These are phyloP conservation scores for Fraxinus ornus DNA, from an alignment of 305 asterid species.

Conservation along the genomic window DNA sequence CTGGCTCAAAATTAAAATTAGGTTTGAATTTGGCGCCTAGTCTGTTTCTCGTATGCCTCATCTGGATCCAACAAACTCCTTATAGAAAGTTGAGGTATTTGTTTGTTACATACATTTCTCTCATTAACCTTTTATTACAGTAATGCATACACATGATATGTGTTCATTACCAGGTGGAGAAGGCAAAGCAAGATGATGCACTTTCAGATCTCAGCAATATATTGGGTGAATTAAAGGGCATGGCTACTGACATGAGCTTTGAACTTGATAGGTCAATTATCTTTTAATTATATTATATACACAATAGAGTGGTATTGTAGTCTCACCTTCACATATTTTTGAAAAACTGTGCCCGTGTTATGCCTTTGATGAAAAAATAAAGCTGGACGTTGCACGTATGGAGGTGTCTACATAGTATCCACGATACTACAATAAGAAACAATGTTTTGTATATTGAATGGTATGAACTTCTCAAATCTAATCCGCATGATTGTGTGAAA, in stretches of 20 bases:
- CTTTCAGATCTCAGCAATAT: slow-evolving; percentile 70
- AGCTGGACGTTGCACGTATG: too few species aligned
- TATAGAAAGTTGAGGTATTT: slow-evolving; percentile 73
- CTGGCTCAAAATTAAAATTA: slow-evolving; percentile 56
- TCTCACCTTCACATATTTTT: neutral
- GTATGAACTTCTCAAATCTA: too few species aligned
- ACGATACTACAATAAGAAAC: too few species aligned
- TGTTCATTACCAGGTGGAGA: slow-evolving; percentile 53
- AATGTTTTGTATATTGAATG: too few species aligned
- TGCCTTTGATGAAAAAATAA: too few species aligned
- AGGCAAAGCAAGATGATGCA: slow-evolving; percentile 81
- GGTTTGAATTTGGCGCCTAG: slow-evolving; percentile 42
- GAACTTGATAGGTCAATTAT: slow-evolving; percentile 64
- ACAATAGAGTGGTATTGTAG: too few species aligned
- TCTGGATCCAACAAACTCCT: slow-evolving; percentile 64
- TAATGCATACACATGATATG: neutral
- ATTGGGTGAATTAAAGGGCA: slow-evolving; percentile 82
- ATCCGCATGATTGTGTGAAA: too few species aligned
- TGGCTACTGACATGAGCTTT: slow-evolving; percentile 85
- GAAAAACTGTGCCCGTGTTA: too few species aligned
- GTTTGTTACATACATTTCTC: neutral
- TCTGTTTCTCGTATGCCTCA: slow-evolving; percentile 48
- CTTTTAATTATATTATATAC: neutral
- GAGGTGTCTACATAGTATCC: too few species aligned
- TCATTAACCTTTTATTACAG: neutral